Conservation (phyloP, 225 moss, liverwort and hornwort genomes). For the Bryoerythrophyllum caledonicum region DNA sequence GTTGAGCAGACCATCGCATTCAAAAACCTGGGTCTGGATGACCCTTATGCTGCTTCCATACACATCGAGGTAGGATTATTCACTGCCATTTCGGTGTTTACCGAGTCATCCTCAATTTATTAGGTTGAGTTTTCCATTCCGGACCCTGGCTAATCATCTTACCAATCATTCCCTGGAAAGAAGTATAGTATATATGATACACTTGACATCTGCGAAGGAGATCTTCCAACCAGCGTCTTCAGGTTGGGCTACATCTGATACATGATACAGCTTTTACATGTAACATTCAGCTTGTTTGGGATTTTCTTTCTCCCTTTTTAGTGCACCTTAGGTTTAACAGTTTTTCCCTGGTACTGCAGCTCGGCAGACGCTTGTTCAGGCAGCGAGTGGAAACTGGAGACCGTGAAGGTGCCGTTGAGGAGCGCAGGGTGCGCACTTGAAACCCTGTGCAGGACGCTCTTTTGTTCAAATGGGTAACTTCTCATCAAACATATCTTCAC, state of each 20-base stretch:
- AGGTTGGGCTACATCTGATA: not conserved
- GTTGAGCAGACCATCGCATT: constrained; percentile 73
- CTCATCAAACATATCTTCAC: not conserved
- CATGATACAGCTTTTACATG: too few relatives aligned
- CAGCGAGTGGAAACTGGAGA: constrained; percentile 97
- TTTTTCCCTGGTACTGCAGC: constrained; percentile 52
- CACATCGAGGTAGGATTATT: constrained; percentile 76
- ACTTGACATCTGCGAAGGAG: not conserved
- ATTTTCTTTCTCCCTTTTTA: not conserved
- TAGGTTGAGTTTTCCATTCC: too few relatives aligned
- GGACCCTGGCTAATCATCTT: too few relatives aligned
- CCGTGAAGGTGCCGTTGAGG: constrained; percentile 91
- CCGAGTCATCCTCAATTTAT: too few relatives aligned
- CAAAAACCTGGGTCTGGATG: constrained; percentile 85
- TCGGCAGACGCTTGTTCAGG: constrained; percentile 90
- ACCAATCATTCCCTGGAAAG: too few relatives aligned
- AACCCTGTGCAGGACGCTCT: constrained; percentile 10
- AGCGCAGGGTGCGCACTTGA: constrained; percentile 70
- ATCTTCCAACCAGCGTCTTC: not conserved
- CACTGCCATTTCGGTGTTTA: too few relatives aligned
- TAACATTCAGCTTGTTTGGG: not conserved
- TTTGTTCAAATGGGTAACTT: not conserved
- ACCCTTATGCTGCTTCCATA: constrained; percentile 89
- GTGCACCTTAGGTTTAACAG: too few relatives aligned
- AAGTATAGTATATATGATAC: too few relatives aligned